Evolutionary conservation across 1,284 basidiomycete species (phyloP), one percentile per base, ranked within the genome.

Genomic region (Irpex sp.): DNA sequence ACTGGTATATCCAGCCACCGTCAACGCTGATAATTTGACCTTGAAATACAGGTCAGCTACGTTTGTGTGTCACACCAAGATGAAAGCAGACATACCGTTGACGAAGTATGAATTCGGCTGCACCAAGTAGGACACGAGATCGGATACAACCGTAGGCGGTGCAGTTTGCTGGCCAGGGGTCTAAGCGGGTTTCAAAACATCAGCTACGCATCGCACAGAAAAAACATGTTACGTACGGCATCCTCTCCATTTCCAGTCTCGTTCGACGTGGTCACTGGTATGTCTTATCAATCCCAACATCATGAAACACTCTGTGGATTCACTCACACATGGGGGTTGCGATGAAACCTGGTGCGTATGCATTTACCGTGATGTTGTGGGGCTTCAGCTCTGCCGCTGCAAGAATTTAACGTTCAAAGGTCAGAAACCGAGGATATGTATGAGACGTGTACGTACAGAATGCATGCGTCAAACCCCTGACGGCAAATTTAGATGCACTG

Each of bases 401-500:
- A n/a, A 43, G 8, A 43, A 43, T n/a, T 9, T n/a, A 7, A 19
- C n/a, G 6, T 19, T 50, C 47, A 15, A 15, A 15, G 17, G 13
- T 50, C 13, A 50, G 37, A 39, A 17, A 19, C 19, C 47, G 47
- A 11, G 8, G 39, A 43, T 43, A 43, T n/a, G 47, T n/a, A 19
- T 7, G 13, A 17, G 47, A 17, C 37, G 7, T 39, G 9, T 7
- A 50, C 47, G 47, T 50, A 50, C 47, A 50, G 15, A 50, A 17
- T n/a, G 19, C 47, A 50, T 50, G 47, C 9, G 78, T 79, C 60
- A 80, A 70, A 1, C 76, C 75, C 17, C 77, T 68, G 9, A 79
- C 76, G 5, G 78, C 80, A 65, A 79, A 79, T 69, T 81, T 81
- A 35, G 77, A 77, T 36, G 74, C 70, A 59, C 67, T 73, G 65